Percentiles rank a stretch among this genome's conserved stretches.
Conservation (phyloP, 331 rosid species). For the Dryas integrifolia region DNA sequence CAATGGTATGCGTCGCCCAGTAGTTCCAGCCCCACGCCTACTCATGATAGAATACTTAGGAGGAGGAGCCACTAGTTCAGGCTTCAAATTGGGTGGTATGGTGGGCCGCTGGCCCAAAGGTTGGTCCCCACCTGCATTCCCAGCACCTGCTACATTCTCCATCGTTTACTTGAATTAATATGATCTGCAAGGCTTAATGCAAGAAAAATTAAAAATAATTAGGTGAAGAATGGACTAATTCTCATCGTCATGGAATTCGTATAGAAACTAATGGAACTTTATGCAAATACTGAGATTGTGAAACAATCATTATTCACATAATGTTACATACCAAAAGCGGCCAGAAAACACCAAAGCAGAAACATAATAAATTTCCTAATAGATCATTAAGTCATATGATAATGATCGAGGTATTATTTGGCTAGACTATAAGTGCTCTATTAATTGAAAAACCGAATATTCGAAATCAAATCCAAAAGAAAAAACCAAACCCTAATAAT, state of each 20-base stretch:
- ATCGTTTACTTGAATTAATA: constrained; percentile 28
- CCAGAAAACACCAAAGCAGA: neutral
- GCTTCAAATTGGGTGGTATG: constrained; percentile 27
- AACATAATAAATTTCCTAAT: neutral
- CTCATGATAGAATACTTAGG: constrained; percentile 47
- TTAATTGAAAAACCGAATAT: neutral
- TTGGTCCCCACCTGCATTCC: constrained; percentile 34
- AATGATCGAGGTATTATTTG: no score
- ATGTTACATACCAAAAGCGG: neutral
- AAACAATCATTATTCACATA: neutral
- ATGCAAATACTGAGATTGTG: neutral
- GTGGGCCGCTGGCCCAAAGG: constrained; percentile 35
- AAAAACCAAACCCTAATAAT: neutral
- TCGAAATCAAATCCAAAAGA: no score
- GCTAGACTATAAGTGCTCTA: neutral
- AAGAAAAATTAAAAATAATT: neutral
- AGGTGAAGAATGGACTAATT: neutral
- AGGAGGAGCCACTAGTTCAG: constrained; percentile 30
- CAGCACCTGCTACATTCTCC: constrained; percentile 32
- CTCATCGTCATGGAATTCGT: neutral
- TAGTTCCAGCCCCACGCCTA: constrained; percentile 59
- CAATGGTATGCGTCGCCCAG: constrained; percentile 50
- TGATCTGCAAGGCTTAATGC: constrained; percentile 2
- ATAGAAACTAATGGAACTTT: neutral
- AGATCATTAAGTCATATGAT: neutral